Evolutionary conservation across 2,329 filamentous ascomycete genomes (phyloP), one percentile per base, ranked within the genome.

Genomic region (Paracoccidioides brasiliensis): DNA sequence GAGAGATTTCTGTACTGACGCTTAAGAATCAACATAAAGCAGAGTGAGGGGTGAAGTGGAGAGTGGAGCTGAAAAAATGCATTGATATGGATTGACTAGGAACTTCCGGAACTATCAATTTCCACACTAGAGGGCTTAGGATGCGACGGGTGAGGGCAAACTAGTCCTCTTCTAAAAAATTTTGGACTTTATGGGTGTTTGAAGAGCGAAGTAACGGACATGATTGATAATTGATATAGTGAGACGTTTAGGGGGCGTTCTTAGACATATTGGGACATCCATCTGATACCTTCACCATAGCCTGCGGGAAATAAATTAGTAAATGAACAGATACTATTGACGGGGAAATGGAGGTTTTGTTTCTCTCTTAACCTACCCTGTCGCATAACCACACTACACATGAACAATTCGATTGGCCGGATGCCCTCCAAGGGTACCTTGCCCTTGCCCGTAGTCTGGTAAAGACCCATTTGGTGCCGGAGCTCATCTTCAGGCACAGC

Each of bases 331-430:
- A 30, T 30, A 30, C 22, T 12, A 44, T 4, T 28, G 22, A 5
- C 3, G 49, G 12, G 12, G 12, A 12, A 8, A 30, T 40, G 7
- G 6, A 22, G n/a, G 10, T 51, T 28, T 9, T 4, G n/a, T 15
- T 32, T 45, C n/a, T 14, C 9, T 30, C 28, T n/a, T 35, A 59
- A 74, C 80, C 64, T 65, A 85, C 82, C 93, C 79, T 97, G 91
- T 73, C 91, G 83, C 89, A 96, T 95, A 60, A 97, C 91, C 64
- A 97, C 90, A 66, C 88, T 95, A 81, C 90, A 97, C 93, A 98
- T 95, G 75, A 97, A 97, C 60, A 97, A 82, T 80, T 98, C 93
- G 68, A 98, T 91, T 30, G 90, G 89, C 65, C 90, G 80, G 73
- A 95, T 95, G 38, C 89, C 89, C 78, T 95, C 90, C 63, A 93